Conservation (phyloP, 169 alveolate genomes). For the Plasmodium vinckei region DNA sequence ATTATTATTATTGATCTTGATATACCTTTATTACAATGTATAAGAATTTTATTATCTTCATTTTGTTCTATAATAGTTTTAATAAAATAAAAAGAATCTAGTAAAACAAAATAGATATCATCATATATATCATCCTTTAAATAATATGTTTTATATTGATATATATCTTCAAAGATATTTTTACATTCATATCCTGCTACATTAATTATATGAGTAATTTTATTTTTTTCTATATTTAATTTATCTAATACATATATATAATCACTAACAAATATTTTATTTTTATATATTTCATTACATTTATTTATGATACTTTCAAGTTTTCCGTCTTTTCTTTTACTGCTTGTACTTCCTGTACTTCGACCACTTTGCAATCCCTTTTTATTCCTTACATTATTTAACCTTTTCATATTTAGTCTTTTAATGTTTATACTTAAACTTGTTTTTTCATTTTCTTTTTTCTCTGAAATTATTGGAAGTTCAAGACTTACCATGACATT, state of each 20-base stretch:
- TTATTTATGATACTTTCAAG: conserved; percentile 18
- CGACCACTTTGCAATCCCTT: neutral
- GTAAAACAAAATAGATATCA: conserved; percentile 70
- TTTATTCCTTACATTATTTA: neutral
- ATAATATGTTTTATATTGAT: conserved; percentile 71
- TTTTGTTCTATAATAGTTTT: conserved; percentile 39
- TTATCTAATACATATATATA: conserved; percentile 51
- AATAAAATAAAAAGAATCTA: conserved; percentile 71
- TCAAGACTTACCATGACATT: too few relatives aligned
- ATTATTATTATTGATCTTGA: conserved; percentile 79
- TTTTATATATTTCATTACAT: conserved; percentile 73
- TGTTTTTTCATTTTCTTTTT: neutral
- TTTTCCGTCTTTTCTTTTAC: neutral
- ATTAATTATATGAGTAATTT: conserved; percentile 76
- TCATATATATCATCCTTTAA: conserved; percentile 73
- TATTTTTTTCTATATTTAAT: conserved; percentile 17
- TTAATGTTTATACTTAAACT: too few relatives aligned
- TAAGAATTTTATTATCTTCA: conserved; percentile 54
- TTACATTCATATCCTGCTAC: conserved; percentile 75
- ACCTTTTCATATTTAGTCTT: too few relatives aligned
- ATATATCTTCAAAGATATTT: conserved; percentile 22
- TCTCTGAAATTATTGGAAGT: neutral
- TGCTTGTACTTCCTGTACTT: conserved; percentile 1
- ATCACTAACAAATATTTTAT: conserved; percentile 71
- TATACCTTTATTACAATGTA: conserved; percentile 82